Percentiles rank a stretch among this genome's conserved stretches.
Conservation (phyloP, 306 rosid species). For the Dryas octopetala region DNA sequence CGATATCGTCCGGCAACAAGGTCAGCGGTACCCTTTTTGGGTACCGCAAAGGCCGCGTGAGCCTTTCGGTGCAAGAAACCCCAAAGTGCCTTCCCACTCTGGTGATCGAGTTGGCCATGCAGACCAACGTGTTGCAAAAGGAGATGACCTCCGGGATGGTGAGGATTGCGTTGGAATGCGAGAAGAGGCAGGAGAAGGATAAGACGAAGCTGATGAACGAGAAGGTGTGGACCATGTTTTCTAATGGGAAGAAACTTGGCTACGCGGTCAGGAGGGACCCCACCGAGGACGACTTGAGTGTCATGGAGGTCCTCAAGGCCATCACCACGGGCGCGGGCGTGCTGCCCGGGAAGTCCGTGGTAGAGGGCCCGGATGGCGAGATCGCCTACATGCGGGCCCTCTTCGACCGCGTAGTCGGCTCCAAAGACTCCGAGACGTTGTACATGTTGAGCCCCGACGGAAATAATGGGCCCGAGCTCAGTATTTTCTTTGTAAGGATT, state of each 20-base stretch:
- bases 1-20: slow-evolving; percentile 5
- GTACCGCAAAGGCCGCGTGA: slow-evolving; percentile 63
- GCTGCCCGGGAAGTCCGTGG: slow-evolving; percentile 46
- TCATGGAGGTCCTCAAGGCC: slow-evolving; percentile 71
- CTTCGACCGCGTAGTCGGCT: slow-evolving; percentile 68
- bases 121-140: slow-evolving; percentile 52
- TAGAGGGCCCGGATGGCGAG: slow-evolving; percentile 50
- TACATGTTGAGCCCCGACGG: slow-evolving; percentile 86
- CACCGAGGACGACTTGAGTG: slow-evolving; percentile 53
- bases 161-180: slow-evolving; percentile 76
- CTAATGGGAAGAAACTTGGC: slow-evolving; percentile 77
- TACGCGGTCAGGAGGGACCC: slow-evolving; percentile 72
- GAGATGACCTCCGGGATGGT: slow-evolving; percentile 77
- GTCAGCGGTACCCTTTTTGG: slow-evolving; percentile 72
- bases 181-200: slow-evolving; percentile 61
- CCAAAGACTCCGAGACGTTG: slow-evolving; percentile 69
- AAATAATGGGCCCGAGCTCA: slow-evolving; percentile 69
- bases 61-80: slow-evolving; percentile 62
- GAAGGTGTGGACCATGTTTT: slow-evolving; percentile 69
- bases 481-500: slow-evolving; percentile 72
- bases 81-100: slow-evolving; percentile 49
- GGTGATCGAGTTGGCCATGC: slow-evolving; percentile 70
- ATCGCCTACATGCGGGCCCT: slow-evolving; percentile 65
- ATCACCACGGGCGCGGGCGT: slow-evolving; percentile 87
- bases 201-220: slow-evolving; percentile 56